Conservation (phyloP, 768 basidiomycete genomes). For the Strobilomyces dryophilus region DNA sequence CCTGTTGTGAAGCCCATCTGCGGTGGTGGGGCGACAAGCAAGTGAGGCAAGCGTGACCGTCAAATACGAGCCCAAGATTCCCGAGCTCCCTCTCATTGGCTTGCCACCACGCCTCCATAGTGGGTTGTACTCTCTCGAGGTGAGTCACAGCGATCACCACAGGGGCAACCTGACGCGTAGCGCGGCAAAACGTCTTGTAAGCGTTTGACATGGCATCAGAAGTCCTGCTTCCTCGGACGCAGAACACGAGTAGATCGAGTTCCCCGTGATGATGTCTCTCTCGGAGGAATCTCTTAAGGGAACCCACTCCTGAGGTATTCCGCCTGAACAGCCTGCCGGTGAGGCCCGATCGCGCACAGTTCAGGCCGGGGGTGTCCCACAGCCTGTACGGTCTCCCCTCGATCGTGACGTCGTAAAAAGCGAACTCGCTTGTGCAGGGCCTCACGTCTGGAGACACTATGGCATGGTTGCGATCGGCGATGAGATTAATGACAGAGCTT, state of each 20-base stretch:
- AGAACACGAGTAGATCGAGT: conserved; percentile 23
- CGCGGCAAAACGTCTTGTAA: conserved; percentile 26
- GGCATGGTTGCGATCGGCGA: conserved; percentile 23
- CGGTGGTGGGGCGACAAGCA: conserved; percentile 15
- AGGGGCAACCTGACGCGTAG: conserved; percentile 33
- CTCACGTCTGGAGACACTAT: conserved; percentile 22
- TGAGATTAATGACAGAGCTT: conserved; percentile 42
- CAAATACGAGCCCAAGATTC: conserved; percentile 19
- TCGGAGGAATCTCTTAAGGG: conserved; percentile 31
- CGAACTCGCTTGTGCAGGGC: conserved; percentile 31
- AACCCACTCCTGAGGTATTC: neutral
- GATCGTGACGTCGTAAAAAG: conserved; percentile 22
- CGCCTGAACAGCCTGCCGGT: conserved; percentile 6
- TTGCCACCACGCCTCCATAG: conserved; percentile 34
- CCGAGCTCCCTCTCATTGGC: conserved; percentile 19
- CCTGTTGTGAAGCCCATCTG: conserved; percentile 15
- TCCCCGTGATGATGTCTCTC: conserved; percentile 19
- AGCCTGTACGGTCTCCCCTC: conserved; percentile 14
- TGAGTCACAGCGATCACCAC: conserved; percentile 37
- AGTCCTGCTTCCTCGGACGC: conserved; percentile 18
- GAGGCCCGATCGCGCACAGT: conserved; percentile 3
- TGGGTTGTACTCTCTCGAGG: conserved; percentile 29
- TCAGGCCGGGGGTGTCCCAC: conserved; percentile 34
- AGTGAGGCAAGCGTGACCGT: conserved; percentile 29
- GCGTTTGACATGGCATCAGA: conserved; percentile 5